A percentile compares a stretch with the other conserved stretches of the same genome.
These are phyloP conservation scores for Rhamnella rubrinervis DNA, from an alignment of 331 rosid genomes.

Conservation along the genomic window DNA sequence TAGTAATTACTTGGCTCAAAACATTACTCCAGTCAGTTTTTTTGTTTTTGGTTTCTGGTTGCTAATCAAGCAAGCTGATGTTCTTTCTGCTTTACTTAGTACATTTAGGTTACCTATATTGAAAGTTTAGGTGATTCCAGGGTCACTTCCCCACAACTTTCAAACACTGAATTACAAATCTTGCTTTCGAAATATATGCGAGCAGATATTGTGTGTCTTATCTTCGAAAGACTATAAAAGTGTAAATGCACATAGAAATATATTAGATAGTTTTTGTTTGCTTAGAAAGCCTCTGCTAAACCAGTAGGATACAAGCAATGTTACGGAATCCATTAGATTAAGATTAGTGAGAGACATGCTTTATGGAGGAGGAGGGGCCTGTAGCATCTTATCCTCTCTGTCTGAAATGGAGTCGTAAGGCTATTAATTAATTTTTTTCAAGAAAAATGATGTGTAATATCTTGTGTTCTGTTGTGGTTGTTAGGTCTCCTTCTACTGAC, in stretches of 20 bases:
- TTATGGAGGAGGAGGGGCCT: no score
- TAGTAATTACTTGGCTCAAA: neutral
- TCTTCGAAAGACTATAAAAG: neutral
- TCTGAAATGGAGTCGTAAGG: no score
- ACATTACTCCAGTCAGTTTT: neutral
- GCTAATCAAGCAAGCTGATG: neutral
- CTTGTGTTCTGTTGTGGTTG: no score
- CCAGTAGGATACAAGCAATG: no score
- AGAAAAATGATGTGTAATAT: no score
- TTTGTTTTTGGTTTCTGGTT: neutral
- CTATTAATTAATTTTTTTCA: no score
- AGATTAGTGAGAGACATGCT: no score
- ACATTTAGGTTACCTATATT: neutral
- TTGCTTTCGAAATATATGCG: neutral
- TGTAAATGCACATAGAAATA: neutral
- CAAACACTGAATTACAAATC: neutral
- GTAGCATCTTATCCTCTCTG: no score
- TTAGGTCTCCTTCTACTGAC: no score
- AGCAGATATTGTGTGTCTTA: neutral
- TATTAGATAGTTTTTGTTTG: no score
- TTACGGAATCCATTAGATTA: no score
- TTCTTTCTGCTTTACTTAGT: neutral
- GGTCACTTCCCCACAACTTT: neutral
- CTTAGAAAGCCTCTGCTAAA: no score
- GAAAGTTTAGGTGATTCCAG: neutral